Evolutionary conservation across 176 grass and related monocot species (phyloP).

Genomic region (Chrysopogon serrulatus): DNA sequence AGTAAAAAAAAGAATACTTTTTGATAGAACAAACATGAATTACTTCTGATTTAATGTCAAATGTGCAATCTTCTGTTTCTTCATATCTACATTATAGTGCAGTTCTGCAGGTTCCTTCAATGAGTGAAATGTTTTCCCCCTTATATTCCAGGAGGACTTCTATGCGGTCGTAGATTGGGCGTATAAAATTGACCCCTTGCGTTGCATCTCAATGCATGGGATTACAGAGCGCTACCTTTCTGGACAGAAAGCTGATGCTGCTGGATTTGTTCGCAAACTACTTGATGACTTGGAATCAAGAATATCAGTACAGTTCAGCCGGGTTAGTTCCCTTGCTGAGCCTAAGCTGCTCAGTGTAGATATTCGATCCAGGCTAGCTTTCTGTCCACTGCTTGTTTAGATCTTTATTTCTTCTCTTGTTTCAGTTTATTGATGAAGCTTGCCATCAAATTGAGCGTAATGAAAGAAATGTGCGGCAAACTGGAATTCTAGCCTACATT

Average conservation of each 20-base stretch:
- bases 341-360: neutral
- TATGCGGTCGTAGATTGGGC: conserved; percentile 96
- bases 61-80: neutral
- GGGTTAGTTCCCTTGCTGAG: conserved; percentile 50
- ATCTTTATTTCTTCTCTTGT: conserved; percentile 7
- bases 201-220: conserved; percentile 99
- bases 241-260: conserved; percentile 98
- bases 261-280: conserved; percentile 88
- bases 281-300: conserved; percentile 91
- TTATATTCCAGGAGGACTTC: conserved; percentile 82
- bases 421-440: conserved; percentile 95
- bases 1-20: neutral
- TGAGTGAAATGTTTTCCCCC: conserved; percentile 15
- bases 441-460: conserved; percentile 96
- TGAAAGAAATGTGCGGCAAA: conserved; percentile 78
- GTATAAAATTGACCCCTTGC: conserved; percentile 89
- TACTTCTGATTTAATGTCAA: neutral
- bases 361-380: conserved; percentile 11
- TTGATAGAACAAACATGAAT: neutral
- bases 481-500: conserved; percentile 82
- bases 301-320: conserved; percentile 88
- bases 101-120: conserved; percentile 2
- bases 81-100: neutral
- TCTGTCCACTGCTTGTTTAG: conserved; percentile 11
- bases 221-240: conserved; percentile 97